phyloP scores from a whole-genome alignment of 139 green algal genomes.

The Closterium sp. region DNA sequence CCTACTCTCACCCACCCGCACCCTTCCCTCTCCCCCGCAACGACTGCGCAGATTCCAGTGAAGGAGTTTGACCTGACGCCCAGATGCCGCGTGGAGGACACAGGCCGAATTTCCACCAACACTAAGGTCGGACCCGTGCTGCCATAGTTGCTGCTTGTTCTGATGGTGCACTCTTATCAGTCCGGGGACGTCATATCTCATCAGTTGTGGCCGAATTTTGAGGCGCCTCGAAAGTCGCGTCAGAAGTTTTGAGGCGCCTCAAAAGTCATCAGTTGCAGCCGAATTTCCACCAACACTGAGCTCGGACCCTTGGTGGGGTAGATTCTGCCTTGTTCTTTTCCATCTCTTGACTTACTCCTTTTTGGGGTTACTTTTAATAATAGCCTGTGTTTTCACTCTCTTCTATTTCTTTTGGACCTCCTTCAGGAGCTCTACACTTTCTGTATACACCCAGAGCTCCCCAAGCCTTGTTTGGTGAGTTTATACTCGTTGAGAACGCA shows the following conservation, averaged over 20 bases:
- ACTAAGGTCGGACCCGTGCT: background rate
- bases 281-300: too few relatives aligned
- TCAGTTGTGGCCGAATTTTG: too few relatives aligned
- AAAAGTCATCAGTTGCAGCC: too few relatives aligned
- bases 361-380: background rate
- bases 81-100: background rate
- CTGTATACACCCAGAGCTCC: background rate
- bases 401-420: background rate
- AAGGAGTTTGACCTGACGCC: background rate
- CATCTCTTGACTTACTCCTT: too few relatives aligned
- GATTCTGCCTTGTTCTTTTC: too few relatives aligned
- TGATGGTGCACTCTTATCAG: too few relatives aligned
- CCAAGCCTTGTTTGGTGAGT: background rate
- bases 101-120: background rate
- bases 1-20: too few relatives aligned
- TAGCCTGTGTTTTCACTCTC: background rate
- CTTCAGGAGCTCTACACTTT: background rate
- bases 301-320: background rate
- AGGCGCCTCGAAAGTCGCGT: too few relatives aligned
- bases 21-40: too few relatives aligned
- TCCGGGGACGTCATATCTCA: too few relatives aligned
- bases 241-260: too few relatives aligned
- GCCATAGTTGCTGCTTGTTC: too few relatives aligned
- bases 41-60: background rate
- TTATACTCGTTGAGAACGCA: background rate